Base-by-base conservation (phyloP, 2,329 filamentous ascomycete genomes). In the Fusarium solani-melongenae region DNA sequence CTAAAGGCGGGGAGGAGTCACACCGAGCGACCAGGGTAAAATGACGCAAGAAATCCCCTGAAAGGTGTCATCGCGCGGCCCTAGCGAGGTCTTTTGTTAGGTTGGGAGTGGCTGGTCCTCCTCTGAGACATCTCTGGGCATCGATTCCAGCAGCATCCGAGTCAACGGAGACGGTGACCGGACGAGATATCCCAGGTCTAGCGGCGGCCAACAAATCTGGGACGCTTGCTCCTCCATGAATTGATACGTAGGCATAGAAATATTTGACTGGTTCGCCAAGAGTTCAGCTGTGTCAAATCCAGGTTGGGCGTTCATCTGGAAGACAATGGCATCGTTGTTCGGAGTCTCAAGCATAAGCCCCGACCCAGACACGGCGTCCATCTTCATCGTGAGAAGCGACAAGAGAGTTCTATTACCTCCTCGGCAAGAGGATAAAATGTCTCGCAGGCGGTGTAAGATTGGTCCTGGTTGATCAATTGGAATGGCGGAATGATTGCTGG, bases 341-440 rank as follows among this genome's bases (percentile, higher is more conserved):
- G 57, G 14, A 7, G 64, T 29, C 7, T 70, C 66, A 1, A 65
- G 49, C n/a, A 77, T 24, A 20, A 72, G 66, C 27, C 66, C 66
- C 0, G 76, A 70, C 12, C 69, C 77, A 17, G 73, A 73, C 7
- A 74, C 70, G 20, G 75, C 74, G 1, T 77, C 77, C 70, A 81
- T 78, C 55, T 76, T 74, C 33, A 75, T 60, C 10, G 79, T 79
- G 4, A 86, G 76, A 17, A 84, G 76, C 2, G 79, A 79, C 4
- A 86, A 72, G 0, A 86, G 75, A 7, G 80, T 80, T 49, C 81
- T 79, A 56, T 86, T 86, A 6, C 84, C 84, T 7, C 84, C 84
- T 14, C 84, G 80, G 0, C 82, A 85, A 2, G 82, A 84, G 0
- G 82, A 82, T 12, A 86, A 77, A 9, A 85, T 81, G 46, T 78